phyloP scores from a whole-genome alignment of 192 early-diverging fungal species.

The Physocladia obscura region DNA sequence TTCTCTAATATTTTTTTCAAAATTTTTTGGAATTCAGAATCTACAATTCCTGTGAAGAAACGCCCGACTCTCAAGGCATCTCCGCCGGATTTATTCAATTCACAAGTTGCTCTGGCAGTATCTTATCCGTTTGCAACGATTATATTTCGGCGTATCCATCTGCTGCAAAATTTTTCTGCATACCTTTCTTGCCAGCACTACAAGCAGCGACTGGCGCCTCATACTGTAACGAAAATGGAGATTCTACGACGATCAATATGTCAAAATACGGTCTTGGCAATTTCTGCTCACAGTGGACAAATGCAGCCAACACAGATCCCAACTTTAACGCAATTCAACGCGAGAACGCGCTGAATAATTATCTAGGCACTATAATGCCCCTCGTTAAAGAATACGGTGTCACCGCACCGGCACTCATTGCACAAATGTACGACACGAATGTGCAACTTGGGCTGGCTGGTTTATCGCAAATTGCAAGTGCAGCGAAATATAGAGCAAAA shows the following conservation, averaged over 20 bases:
- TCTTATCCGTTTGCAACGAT: conserved; percentile 4
- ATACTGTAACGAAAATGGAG: neutral
- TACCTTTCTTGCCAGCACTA: neutral
- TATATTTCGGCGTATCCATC: neutral
- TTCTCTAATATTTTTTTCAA: too few relatives aligned
- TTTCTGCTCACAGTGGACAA: conserved; percentile 21
- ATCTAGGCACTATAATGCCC: too few relatives aligned
- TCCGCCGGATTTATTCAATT: neutral
- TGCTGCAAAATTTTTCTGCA: neutral
- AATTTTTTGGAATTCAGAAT: neutral
- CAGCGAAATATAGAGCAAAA: neutral
- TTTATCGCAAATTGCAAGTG: neutral
- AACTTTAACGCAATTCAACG: too few relatives aligned
- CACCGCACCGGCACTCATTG: conserved; percentile 9
- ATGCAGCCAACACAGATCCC: neutral
- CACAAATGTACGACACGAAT: conserved; percentile 17
- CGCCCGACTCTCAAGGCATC: neutral
- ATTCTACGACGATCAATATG: neutral
- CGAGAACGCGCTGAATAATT: too few relatives aligned
- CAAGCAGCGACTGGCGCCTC: neutral
- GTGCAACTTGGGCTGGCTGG: conserved; percentile 12
- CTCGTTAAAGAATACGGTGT: too few relatives aligned
- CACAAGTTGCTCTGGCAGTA: neutral
- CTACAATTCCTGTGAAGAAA: neutral
- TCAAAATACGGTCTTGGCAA: neutral